Conservation (phyloP, 2,329 filamentous ascomycete species). For the Hysterium pulicare region DNA sequence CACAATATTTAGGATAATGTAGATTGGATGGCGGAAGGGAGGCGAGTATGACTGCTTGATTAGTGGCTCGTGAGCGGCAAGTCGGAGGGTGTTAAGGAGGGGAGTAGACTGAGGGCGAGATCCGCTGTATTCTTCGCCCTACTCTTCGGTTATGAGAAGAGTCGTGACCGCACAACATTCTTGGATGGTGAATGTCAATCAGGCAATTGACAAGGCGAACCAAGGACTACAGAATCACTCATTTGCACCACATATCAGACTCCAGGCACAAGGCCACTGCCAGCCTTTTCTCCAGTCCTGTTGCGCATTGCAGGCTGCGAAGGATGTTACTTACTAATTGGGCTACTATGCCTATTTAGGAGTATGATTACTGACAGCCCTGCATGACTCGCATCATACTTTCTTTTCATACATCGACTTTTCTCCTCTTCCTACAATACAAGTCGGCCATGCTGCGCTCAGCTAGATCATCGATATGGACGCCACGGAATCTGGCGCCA, state of each 20-base stretch:
- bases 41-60: slow-evolving; percentile 1
- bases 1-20: background rate
- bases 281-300: background rate
- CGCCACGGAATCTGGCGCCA: slow-evolving; percentile 11
- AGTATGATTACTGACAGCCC: background rate
- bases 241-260: too few relatives aligned
- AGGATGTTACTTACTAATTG: too few relatives aligned
- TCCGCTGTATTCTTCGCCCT: slow-evolving; percentile 1
- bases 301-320: background rate
- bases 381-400: background rate
- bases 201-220: too few relatives aligned
- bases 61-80: slow-evolving; percentile 2
- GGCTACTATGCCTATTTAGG: background rate
- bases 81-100: slow-evolving; percentile 2
- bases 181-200: too few relatives aligned
- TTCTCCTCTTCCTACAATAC: background rate
- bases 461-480: slow-evolving; percentile 27
- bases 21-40: background rate
- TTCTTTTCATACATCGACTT: background rate
- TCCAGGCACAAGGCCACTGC: background rate
- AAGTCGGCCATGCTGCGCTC: slow-evolving; percentile 35
- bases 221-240: too few relatives aligned
- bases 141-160: background rate
- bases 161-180: too few relatives aligned
- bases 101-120: background rate